Evolutionary conservation across 345 rosid genomes (phyloP).

Genomic region (Kandelia obovata): DNA sequence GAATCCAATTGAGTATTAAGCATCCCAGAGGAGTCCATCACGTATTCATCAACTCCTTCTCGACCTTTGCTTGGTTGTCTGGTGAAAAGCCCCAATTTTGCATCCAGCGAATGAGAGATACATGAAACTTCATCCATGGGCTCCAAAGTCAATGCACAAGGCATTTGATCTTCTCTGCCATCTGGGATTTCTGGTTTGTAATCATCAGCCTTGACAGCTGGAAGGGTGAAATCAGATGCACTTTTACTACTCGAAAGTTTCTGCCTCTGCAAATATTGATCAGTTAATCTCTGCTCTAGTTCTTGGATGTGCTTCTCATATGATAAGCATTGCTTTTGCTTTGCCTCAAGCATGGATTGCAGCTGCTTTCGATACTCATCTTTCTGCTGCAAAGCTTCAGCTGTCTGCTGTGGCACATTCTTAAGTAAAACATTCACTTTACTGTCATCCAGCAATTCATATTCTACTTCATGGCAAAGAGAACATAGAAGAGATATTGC

Average conservation of each 20-base stretch:
- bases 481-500: conserved; percentile 75
- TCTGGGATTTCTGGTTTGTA: conserved; percentile 44
- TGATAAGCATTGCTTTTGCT: conserved; percentile 68
- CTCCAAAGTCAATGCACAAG: conserved; percentile 53
- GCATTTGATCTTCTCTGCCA: conserved; percentile 44
- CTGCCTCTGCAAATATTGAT: conserved; percentile 60
- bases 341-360: conserved; percentile 65
- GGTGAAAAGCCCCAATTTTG: conserved; percentile 47
- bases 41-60: conserved; percentile 91
- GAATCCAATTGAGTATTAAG: conserved; percentile 71
- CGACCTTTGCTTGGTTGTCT: conserved; percentile 67
- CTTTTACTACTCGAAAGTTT: conserved; percentile 48
- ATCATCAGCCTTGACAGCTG: conserved; percentile 34
- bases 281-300: conserved; percentile 77
- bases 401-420: conserved; percentile 71
- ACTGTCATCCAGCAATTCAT: conserved; percentile 62
- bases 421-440: conserved; percentile 53
- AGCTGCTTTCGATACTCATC: conserved; percentile 76
- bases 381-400: conserved; percentile 80
- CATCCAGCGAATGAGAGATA: conserved; percentile 57
- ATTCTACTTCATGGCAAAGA: conserved; percentile 58
- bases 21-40: conserved; percentile 86
- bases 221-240: conserved; percentile 38
- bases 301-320: conserved; percentile 95
- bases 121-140: conserved; percentile 98